A percentile compares a stretch with the other conserved stretches of the same genome.
These are phyloP conservation scores for Puccinia brachypodii DNA, from an alignment of 1,284 basidiomycete species.

Conservation along the genomic window DNA sequence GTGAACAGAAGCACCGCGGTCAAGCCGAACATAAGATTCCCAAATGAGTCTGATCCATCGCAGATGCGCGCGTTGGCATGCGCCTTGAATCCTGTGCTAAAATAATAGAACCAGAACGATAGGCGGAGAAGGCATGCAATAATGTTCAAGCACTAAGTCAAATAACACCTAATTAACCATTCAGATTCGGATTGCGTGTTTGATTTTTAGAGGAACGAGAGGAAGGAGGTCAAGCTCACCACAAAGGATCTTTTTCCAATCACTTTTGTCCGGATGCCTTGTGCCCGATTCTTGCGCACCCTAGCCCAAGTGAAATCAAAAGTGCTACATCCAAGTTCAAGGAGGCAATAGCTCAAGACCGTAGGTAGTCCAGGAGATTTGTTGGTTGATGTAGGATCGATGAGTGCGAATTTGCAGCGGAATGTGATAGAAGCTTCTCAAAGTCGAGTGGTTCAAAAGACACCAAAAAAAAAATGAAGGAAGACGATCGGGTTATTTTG, in stretches of 20 bases:
- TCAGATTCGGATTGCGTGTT: neutral
- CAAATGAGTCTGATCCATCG: neutral
- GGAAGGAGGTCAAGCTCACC: conserved; percentile 4
- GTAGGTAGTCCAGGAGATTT: neutral
- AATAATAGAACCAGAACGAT: neutral
- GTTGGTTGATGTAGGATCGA: neutral
- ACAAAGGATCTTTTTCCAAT: conserved; percentile 30
- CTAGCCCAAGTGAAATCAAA: conserved; percentile 47
- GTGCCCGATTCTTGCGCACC: conserved; percentile 41
- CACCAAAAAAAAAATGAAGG: neutral
- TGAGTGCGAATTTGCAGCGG: neutral
- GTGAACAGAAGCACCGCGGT: neutral
- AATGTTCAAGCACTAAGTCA: conserved; percentile 26
- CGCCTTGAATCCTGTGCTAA: neutral
- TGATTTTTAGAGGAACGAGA: neutral
- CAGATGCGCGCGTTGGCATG: neutral
- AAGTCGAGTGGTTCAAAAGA: neutral
- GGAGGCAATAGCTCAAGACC: neutral
- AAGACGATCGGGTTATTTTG: neutral
- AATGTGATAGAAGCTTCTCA: conserved; percentile 2
- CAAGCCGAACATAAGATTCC: neutral
- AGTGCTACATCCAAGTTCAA: conserved; percentile 24
- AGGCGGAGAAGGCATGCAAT: conserved; percentile 29
- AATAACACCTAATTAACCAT: conserved; percentile 25
- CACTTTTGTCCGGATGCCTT: conserved; percentile 42